Base-by-base conservation (phyloP, 148 eudicot species). In the Talinum fruticosum region DNA sequence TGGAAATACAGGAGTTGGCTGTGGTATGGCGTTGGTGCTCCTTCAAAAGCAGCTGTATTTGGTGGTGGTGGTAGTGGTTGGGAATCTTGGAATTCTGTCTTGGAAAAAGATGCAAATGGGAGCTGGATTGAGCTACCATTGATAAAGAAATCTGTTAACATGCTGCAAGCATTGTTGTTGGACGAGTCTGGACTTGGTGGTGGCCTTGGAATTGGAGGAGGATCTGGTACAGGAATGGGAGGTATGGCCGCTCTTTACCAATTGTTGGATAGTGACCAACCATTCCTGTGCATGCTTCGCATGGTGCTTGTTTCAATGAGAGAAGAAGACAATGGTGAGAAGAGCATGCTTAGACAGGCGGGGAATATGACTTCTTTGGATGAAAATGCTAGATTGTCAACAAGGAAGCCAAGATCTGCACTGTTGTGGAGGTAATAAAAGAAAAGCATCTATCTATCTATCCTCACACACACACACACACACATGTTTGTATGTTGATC, bases 181-280 rank as follows among this genome's bases (percentile, higher is more conserved):
- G 99, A 96, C 76, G 99, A 96, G 79, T 93, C 99, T 78, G 99
- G 98, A 34, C 93, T 93, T 78, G 99, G 98, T 74, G 98, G 98
- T 66, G 99, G 99, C 72, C 92, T 96, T 81, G 99, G 98, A 62
- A 91, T 93, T 71, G 97, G 99, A 44, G 99, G 99, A 75, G 99
- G 98, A 73, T 96, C 99, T 77, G 99, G 99, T 82, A 96, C 99
- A 68, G 99, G 99, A 83, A 93, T 96, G 98, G 99, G 98, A 66
- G 98, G 97, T 70, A 91, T 96, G 99, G 74, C 98, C 45, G 89
- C 98, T 26, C 92, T 93, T 61, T 96, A 93, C 82, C 99, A 96
- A 83, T 86, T 96, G 88, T 81, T 96, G 84, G 99, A 96, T 80
- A 93, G 99, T 85, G 99, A 96, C 79, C 99, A 96, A 75, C 99